phyloP scores from a whole-genome alignment of 495 filamentous ascomycete genomes.

The Aspergillus nidulans region DNA sequence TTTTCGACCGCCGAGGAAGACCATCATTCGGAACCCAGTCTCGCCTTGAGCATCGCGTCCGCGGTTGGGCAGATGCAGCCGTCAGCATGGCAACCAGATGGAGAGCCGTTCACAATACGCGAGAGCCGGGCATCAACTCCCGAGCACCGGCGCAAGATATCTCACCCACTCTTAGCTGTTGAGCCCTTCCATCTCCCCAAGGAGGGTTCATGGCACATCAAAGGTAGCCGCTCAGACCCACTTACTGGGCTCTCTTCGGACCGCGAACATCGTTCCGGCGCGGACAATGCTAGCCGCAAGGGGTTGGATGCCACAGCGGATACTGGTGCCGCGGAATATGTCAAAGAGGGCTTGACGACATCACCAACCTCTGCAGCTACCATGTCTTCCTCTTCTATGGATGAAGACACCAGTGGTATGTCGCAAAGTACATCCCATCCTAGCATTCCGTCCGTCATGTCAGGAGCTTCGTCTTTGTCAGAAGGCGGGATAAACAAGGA shows the following conservation, averaged over 20 bases:
- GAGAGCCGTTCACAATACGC: slow-evolving; percentile 11
- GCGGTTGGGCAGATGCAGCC: slow-evolving; percentile 59
- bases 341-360: slow-evolving; percentile 42
- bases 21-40: slow-evolving; percentile 59
- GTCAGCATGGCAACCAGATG: slow-evolving; percentile 42
- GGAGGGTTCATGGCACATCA: slow-evolving; percentile 37
- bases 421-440: slow-evolving; percentile 67
- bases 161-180: slow-evolving; percentile 34
- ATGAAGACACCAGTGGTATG: slow-evolving; percentile 54
- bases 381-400: slow-evolving; percentile 46
- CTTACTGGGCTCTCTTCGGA: slow-evolving; percentile 17
- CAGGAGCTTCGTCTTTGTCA: slow-evolving; percentile 77
- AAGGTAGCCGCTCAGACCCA: slow-evolving; percentile 30
- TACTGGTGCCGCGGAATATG: slow-evolving; percentile 42
- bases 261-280: slow-evolving; percentile 7
- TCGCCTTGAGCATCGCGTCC: slow-evolving; percentile 57
- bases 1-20: slow-evolving; percentile 52
- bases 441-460: slow-evolving; percentile 70
- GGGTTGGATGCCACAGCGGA: slow-evolving; percentile 38
- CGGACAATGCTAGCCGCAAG: slow-evolving; percentile 35
- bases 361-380: slow-evolving; percentile 54
- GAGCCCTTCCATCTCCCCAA: slow-evolving; percentile 44
- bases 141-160: slow-evolving; percentile 35
- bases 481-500: slow-evolving; percentile 33
- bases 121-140: slow-evolving; percentile 18